A percentile compares a stretch with the other conserved stretches of the same genome.
phyloP scores from a whole-genome alignment of 208 protist species.

The Naegleria fowleri region DNA sequence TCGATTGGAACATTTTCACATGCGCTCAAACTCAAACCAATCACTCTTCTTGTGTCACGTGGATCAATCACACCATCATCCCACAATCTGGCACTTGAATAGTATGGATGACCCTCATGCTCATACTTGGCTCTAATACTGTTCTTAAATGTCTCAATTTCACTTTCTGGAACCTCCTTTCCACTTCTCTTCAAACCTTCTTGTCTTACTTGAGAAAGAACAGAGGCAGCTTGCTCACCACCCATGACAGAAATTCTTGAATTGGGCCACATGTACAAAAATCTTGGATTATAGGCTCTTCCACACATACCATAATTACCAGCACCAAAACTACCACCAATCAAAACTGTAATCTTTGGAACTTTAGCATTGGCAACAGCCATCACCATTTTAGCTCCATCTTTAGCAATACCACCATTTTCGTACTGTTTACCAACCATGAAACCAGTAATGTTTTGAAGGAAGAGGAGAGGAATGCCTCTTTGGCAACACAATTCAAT shows the following conservation, averaged over 20 bases:
- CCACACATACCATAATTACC: constrained; percentile 95
- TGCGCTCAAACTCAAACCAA: constrained; percentile 72
- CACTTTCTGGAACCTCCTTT: constrained; percentile 46
- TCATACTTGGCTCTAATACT: constrained; percentile 79
- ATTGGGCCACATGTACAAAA: constrained; percentile 95
- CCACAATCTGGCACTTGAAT: constrained; percentile 83
- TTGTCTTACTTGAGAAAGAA: constrained; percentile 69
- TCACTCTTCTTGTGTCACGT: constrained; percentile 64
- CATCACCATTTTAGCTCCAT: constrained; percentile 90
- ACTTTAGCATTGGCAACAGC: constrained; percentile 81
- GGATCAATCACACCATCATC: constrained; percentile 92
- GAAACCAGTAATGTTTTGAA: constrained; percentile 94
- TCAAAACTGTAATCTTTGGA: constrained; percentile 88
- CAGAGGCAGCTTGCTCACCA: constrained; percentile 84
- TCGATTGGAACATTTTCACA: constrained; percentile 60
- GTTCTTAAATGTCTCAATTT: constrained; percentile 61
- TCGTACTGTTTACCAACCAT: constrained; percentile 83
- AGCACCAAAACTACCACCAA: constrained; percentile 90
- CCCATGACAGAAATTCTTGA: constrained; percentile 91
- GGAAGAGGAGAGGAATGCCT: constrained; percentile 85
- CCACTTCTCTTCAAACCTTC: constrained; percentile 31
- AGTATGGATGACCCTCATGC: constrained; percentile 81
- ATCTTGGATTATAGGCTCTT: constrained; percentile 68
- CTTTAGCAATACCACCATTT: constrained; percentile 86
- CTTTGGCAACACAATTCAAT: constrained; percentile 88